Percentiles rank a stretch among this genome's conserved stretches.
Evolutionary conservation across 73 alveolate genomes (phyloP).

Genomic region (Tetrahymena elliotti): DNA sequence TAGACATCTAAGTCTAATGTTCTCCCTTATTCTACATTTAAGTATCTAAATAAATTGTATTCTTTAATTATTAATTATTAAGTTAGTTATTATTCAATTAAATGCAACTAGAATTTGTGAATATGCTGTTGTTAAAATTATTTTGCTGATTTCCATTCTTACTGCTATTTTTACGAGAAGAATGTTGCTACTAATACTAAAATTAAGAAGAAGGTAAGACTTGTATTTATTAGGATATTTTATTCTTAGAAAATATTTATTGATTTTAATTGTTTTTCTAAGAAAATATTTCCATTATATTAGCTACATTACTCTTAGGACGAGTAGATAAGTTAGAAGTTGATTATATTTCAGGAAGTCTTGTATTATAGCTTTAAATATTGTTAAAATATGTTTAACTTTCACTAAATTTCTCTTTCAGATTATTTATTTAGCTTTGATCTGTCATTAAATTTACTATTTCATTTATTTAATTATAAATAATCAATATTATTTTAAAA

Average conservation of each 20-base stretch:
- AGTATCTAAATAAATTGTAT: not conserved
- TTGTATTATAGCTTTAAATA: not conserved
- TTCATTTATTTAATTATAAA: not conserved
- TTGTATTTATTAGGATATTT: not conserved
- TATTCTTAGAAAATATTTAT: not conserved
- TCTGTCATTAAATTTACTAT: not conserved
- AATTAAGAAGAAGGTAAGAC: not conserved
- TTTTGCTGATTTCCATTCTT: not conserved
- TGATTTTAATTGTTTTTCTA: not conserved
- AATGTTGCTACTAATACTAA: not conserved
- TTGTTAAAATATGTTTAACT: not conserved
- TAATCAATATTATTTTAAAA: too few relatives aligned
- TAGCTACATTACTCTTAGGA: not conserved
- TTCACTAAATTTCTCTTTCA: not conserved
- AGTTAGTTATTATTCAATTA: not conserved
- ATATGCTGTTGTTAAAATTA: not conserved
- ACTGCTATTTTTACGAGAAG: not conserved
- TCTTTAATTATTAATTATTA: too few relatives aligned
- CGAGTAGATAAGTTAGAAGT: not conserved
- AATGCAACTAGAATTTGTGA: not conserved
- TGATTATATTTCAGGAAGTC: not conserved
- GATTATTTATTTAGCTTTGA: not conserved
- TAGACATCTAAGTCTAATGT: not conserved
- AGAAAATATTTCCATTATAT: not conserved
- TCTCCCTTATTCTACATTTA: not conserved